These are phyloP conservation scores for Fusarium sp. DNA, from an alignment of 2,329 filamentous ascomycete species.

Conservation along the genomic window DNA sequence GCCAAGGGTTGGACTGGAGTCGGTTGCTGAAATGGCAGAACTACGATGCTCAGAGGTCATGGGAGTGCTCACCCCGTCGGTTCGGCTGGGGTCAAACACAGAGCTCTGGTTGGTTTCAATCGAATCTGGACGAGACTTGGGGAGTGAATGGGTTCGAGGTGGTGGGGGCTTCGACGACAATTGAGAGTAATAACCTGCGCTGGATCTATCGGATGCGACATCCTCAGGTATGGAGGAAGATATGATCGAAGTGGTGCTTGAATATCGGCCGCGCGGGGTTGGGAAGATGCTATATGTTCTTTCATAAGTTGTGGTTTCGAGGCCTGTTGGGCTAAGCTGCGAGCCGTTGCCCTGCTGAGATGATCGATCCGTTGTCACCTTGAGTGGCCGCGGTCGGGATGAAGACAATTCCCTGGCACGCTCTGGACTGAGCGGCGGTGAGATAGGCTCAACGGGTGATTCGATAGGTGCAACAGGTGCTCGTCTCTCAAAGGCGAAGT, in stretches of 20 bases:
- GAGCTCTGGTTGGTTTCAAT: constrained; percentile 45
- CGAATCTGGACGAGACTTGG: constrained; percentile 47
- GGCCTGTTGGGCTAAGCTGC: constrained; percentile 39
- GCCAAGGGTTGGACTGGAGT: constrained; percentile 46
- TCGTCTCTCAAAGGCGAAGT: constrained; percentile 46
- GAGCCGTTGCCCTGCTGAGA: constrained; percentile 45
- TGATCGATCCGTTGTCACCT: constrained; percentile 35
- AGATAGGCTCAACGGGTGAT: constrained; percentile 42
- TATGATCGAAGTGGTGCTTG: constrained; percentile 42
- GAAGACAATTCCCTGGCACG: constrained; percentile 15
- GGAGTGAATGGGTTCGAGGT: constrained; percentile 36
- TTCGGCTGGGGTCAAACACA: constrained; percentile 43
- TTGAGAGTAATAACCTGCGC: constrained; percentile 36
- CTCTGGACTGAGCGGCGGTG: constrained; percentile 45
- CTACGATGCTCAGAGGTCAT: constrained; percentile 40
- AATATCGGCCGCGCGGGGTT: constrained; percentile 41
- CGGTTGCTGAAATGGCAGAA: constrained; percentile 40
- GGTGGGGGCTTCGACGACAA: constrained; percentile 33
- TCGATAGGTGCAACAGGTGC: constrained; percentile 44
- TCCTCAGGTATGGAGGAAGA: constrained; percentile 50
- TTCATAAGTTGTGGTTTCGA: constrained; percentile 39
- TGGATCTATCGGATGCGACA: constrained; percentile 40
- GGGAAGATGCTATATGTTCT: constrained; percentile 47
- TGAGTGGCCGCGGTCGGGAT: constrained; percentile 41
- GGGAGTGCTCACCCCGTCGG: constrained; percentile 40